Base-by-base conservation (phyloP, 2,329 filamentous ascomycete species). In the Hypocreales sp. region DNA sequence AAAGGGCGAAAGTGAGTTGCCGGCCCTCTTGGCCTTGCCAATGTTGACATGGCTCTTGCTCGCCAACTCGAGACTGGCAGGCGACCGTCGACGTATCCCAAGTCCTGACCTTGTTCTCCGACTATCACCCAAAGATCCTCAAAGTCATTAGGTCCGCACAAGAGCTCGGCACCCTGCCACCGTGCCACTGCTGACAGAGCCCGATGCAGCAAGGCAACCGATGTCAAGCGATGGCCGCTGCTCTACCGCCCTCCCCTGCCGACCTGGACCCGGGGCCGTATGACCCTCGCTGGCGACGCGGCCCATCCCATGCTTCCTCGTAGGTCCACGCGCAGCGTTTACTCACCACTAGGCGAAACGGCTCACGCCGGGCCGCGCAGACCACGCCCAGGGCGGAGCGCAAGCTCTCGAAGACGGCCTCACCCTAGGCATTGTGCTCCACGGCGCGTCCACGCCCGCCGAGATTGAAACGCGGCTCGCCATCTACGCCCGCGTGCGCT, bases 231-330 rank as follows among this genome's bases (percentile, higher is more conserved):
- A 15, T 55, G 49, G 47, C 46, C 50, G 1, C 31, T 56, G 4
- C 40, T 55, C 1, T 53, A 48, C 25, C 44, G 51, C 12, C 32
- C 35, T 2, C 52, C 51, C 0, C 35, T 55, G 3, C 28, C 41
- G 2, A 44, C 31, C 1, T 56, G 50, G 51, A 38, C 34, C 10
- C 47, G 44, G 20, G 50, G 40, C 0, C 39, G 38, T 6, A 32
- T 54, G 31, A 35, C 44, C 3, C 39, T 56, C 3, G 42, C 45
- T 10, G 53, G 53, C 5, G 53, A 56, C 23, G 48, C 53, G 1
- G 51, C 52, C 0, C 52, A 56, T 29, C 50, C 51, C 0, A 55
- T 53, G 46, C 43, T 55, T 8, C 51, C 51, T 2, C 49, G 50
- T 53, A 32, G 25, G 44, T 40, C 5, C 4, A 15, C 14, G 7